These are phyloP conservation scores for Talaromyces amestolkiae DNA, from an alignment of 2,329 filamentous ascomycete species.

Conservation along the genomic window DNA sequence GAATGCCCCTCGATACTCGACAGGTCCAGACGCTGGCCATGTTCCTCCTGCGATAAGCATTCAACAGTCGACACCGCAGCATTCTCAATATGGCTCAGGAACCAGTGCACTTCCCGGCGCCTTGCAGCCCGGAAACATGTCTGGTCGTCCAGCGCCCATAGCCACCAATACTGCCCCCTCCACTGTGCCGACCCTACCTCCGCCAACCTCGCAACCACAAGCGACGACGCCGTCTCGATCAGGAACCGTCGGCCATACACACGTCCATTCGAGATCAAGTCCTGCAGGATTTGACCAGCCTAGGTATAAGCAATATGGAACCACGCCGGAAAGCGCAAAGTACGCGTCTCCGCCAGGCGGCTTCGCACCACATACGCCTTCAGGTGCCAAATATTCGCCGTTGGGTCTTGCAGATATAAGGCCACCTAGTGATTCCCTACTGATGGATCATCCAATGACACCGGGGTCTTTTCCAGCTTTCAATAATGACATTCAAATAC, in stretches of 20 bases:
- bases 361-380: slow-evolving; percentile 53
- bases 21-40: slow-evolving; percentile 49
- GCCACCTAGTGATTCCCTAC: slow-evolving; percentile 75
- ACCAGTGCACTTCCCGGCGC: slow-evolving; percentile 56
- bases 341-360: slow-evolving; percentile 54
- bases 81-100: slow-evolving; percentile 46
- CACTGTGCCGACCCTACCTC: slow-evolving; percentile 56
- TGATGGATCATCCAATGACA: slow-evolving; percentile 68
- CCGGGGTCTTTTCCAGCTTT: slow-evolving; percentile 55
- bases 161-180: slow-evolving; percentile 58
- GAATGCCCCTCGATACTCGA: slow-evolving; percentile 40
- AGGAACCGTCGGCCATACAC: slow-evolving; percentile 32
- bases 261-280: slow-evolving; percentile 81
- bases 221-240: slow-evolving; percentile 62
- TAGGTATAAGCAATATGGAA: slow-evolving; percentile 61
- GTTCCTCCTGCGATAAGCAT: slow-evolving; percentile 57
- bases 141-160: slow-evolving; percentile 51
- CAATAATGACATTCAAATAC: slow-evolving; percentile 65
- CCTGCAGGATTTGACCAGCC: slow-evolving; percentile 63
- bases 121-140: slow-evolving; percentile 55
- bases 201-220: slow-evolving; percentile 44
- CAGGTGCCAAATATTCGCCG: slow-evolving; percentile 72
- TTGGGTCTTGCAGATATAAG: slow-evolving; percentile 89
- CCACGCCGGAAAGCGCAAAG: slow-evolving; percentile 66
- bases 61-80: slow-evolving; percentile 55